phyloP scores from a whole-genome alignment of 2,329 filamentous ascomycete species.

The Diaporthe sp. region DNA sequence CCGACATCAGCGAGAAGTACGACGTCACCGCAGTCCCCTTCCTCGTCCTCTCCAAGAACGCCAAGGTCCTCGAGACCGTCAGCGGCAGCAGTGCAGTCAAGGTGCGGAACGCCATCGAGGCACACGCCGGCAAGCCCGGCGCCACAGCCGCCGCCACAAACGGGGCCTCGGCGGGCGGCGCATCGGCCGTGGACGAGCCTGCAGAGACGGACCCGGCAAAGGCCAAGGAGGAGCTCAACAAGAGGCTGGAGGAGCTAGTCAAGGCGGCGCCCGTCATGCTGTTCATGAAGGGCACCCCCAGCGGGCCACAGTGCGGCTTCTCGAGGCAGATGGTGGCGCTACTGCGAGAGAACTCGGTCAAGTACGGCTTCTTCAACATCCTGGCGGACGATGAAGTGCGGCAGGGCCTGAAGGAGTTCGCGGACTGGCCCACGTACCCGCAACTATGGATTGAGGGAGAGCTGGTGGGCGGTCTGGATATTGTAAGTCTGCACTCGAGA shows the following conservation, averaged over 20 bases:
- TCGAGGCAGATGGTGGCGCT: constrained; percentile 89
- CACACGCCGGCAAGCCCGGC: constrained; percentile 71
- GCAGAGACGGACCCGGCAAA: constrained; percentile 62
- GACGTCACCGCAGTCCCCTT: constrained; percentile 95
- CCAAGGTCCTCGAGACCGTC: constrained; percentile 83
- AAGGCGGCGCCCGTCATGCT: constrained; percentile 98
- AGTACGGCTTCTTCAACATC: constrained; percentile 99
- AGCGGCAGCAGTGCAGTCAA: constrained; percentile 91
- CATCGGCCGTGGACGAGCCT: constrained; percentile 48
- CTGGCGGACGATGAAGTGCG: constrained; percentile 96
- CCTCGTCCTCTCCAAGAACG: constrained; percentile 83
- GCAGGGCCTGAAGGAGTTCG: constrained; percentile 95
- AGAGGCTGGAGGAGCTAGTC: constrained; percentile 84
- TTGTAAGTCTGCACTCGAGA: constrained; percentile 73
- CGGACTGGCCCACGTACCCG: constrained; percentile 98
- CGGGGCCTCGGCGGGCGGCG: constrained; percentile 47
- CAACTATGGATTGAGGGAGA: constrained; percentile 94
- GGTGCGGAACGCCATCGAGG: constrained; percentile 88
- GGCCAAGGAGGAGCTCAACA: constrained; percentile 86
- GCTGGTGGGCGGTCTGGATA: constrained; percentile 92
- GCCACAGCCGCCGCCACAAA: constrained; percentile 50
- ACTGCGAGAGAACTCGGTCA: constrained; percentile 88
- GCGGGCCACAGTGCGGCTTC: constrained; percentile 96
- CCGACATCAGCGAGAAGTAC: constrained; percentile 91
- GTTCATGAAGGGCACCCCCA: constrained; percentile 99